These are phyloP conservation scores for Candida chauliodis DNA, from an alignment of 805 yeast genomes.

Conservation along the genomic window DNA sequence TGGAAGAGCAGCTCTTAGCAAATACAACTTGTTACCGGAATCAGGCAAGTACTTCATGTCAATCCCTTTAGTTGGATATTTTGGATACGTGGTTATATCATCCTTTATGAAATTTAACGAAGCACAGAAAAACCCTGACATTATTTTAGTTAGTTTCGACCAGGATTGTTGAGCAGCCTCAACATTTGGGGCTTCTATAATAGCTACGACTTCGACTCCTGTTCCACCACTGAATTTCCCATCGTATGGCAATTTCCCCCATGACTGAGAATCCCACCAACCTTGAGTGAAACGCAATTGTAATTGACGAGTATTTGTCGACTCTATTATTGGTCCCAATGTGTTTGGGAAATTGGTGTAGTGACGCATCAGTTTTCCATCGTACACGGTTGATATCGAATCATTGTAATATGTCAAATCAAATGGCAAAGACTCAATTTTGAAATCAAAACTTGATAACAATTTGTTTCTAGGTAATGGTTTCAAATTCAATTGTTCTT, in stretches of 20 bases:
- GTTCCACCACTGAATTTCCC: conserved; percentile 85
- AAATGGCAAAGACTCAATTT: conserved; percentile 50
- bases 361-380: conserved; percentile 27
- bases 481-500: conserved; percentile 57
- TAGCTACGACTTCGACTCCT: conserved; percentile 93
- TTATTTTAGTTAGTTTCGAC: conserved; percentile 65
- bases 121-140: conserved; percentile 94
- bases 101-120: conserved; percentile 85
- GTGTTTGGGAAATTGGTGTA: conserved; percentile 76
- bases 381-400: conserved; percentile 6
- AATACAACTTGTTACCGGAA: conserved; percentile 40
- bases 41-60: conserved; percentile 20
- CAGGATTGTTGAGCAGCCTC: conserved; percentile 61
- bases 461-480: conserved; percentile 75
- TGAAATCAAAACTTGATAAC: conserved; percentile 68
- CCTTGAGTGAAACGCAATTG: conserved; percentile 91
- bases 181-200: conserved; percentile 59
- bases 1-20: conserved; percentile 83
- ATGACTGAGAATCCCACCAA: conserved; percentile 85
- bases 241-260: conserved; percentile 77
- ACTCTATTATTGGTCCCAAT: conserved; percentile 69
- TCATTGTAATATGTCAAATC: conserved; percentile 17
- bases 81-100: conserved; percentile 63
- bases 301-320: conserved; percentile 66
- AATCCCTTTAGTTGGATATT: conserved; percentile 42